Base-by-base conservation (phyloP, 2,329 filamentous ascomycete genomes). In the Apiospora malaysiana region DNA sequence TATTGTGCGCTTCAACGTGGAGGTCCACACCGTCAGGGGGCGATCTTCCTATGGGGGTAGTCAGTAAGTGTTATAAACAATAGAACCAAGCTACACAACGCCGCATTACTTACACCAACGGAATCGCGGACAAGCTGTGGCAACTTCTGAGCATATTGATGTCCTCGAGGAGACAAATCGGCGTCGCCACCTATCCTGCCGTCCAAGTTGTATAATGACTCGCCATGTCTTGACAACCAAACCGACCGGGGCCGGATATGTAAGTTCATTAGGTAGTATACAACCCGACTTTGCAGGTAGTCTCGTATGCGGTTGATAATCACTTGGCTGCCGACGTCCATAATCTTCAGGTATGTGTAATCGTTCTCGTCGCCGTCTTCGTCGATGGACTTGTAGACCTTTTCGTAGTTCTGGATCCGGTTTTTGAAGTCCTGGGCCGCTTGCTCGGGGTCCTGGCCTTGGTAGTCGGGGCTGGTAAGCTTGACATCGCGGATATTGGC, bases 251-350 rank as follows among this genome's bases (percentile, higher is more conserved):
- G 95, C 74, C 95, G 95, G 81, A 99, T 99, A 83, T 99, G 96
- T 49, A 99, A 87, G 80, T 98, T 99, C 91, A 98, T 98, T 71
- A 98, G 90, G 81, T 98, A 99, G 83, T 99, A 99, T 65, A 99
- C 95, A 63, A 99, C 92, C 71, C 96, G 92, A 81, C 94, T 97
- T 81, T 98, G 96, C 40, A 99, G 87, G 79, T 99, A 99, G 82
- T 99, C 96, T 79, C 94, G 92, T 78, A 99, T 97, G 79, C 93
- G 92, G 84, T 98, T 99, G 88, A 99, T 98, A 78, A 98, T 96
- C 79, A 98, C 95, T 79, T 97, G 94, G 76, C 94, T 94, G 71
- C 96, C 95, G 16, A 98, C 94, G 78, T 99, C 92, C 87, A 98
- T 97, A 79, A 99, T 92, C 84, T 99, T 98, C 79, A 98, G 92